phyloP scores from a whole-genome alignment of 768 basidiomycete genomes.

The Phlebiopsis flavidoalba region DNA sequence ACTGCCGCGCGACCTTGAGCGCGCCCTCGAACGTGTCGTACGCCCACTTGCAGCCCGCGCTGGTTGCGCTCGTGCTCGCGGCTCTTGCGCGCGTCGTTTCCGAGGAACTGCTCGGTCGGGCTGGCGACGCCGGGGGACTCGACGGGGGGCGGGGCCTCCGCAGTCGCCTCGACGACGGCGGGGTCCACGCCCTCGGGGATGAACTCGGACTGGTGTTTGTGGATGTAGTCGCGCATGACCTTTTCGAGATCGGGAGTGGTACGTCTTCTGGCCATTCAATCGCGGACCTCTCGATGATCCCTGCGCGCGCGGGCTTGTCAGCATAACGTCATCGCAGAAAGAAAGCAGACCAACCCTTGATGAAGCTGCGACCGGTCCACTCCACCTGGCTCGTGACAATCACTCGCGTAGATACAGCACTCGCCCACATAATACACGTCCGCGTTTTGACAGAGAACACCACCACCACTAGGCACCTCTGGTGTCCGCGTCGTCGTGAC shows the following conservation, averaged over 20 bases:
- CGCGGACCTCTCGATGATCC: slow-evolving; percentile 87
- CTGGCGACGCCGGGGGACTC: slow-evolving; percentile 5
- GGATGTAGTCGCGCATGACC: slow-evolving; percentile 85
- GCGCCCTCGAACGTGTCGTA: slow-evolving; percentile 83
- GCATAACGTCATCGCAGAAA: not conserved
- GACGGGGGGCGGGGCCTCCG: slow-evolving; percentile 27
- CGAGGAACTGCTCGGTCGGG: slow-evolving; percentile 19
- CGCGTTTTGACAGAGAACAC: slow-evolving; percentile 91
- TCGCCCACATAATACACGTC: slow-evolving; percentile 95
- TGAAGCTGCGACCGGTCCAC: slow-evolving; percentile 96
- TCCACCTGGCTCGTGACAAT: slow-evolving; percentile 89
- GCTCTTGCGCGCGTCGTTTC: slow-evolving; percentile 37
- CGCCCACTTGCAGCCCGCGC: slow-evolving; percentile 81
- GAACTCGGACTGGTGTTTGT: slow-evolving; percentile 87
- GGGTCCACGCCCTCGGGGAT: slow-evolving; percentile 74
- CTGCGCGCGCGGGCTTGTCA: slow-evolving; percentile 33
- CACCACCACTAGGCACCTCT: slow-evolving; percentile 91
- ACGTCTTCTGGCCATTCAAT: slow-evolving; percentile 90
- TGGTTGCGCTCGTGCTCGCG: slow-evolving; percentile 66
- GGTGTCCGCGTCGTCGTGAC: slow-evolving; percentile 90
- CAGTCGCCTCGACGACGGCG: slow-evolving; percentile 43
- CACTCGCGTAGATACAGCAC: slow-evolving; percentile 67
- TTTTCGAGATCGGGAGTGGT: slow-evolving; percentile 79
- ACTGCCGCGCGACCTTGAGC: slow-evolving; percentile 62
- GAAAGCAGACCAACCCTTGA: slow-evolving; percentile 60